These are phyloP conservation scores for Pseudonitzschia pungens DNA, from an alignment of 108 stramenopile genomes.

Conservation along the genomic window DNA sequence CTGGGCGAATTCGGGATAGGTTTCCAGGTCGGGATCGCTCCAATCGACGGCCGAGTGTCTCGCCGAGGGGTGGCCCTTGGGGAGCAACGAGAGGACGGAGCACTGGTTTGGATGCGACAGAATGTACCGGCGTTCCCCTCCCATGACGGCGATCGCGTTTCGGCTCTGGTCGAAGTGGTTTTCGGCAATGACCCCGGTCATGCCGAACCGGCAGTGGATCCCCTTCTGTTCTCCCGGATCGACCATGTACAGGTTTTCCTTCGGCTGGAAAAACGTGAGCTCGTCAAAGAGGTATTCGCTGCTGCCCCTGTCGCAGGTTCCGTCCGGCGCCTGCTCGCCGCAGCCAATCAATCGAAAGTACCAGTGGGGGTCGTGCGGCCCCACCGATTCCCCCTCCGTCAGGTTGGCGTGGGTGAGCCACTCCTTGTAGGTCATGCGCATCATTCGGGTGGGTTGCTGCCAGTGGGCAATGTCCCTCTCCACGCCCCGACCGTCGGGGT, in stretches of 20 bases:
- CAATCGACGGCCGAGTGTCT: slow-evolving; percentile 92
- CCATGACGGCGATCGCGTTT: slow-evolving; percentile 81
- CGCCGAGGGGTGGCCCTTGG: slow-evolving; percentile 89
- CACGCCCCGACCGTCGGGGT: not conserved
- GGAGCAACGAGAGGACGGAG: slow-evolving; percentile 69
- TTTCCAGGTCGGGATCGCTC: slow-evolving; percentile 78
- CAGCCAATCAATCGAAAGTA: slow-evolving; percentile 87
- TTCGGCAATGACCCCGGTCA: slow-evolving; percentile 88
- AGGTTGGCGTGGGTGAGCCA: slow-evolving; percentile 82
- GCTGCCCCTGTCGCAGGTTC: slow-evolving; percentile 42
- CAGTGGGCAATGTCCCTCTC: slow-evolving; percentile 41
- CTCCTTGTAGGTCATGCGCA: slow-evolving; percentile 77
- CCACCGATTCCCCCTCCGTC: slow-evolving; percentile 35
- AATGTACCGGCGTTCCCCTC: slow-evolving; percentile 87
- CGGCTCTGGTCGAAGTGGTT: slow-evolving; percentile 88
- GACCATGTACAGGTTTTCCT: slow-evolving; percentile 54
- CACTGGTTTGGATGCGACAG: slow-evolving; percentile 89
- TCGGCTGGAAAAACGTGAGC: slow-evolving; percentile 57
- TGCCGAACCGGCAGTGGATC: slow-evolving; percentile 95
- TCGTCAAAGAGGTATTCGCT: slow-evolving; percentile 61
- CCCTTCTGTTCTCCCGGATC: slow-evolving; percentile 46
- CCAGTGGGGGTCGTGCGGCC: slow-evolving; percentile 83
- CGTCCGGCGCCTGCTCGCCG: slow-evolving; percentile 28
- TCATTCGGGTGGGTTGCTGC: slow-evolving; percentile 75
- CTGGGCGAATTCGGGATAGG: slow-evolving; percentile 73